Evolutionary conservation across 345 rosid species (phyloP).

Genomic region (Viola odorata): DNA sequence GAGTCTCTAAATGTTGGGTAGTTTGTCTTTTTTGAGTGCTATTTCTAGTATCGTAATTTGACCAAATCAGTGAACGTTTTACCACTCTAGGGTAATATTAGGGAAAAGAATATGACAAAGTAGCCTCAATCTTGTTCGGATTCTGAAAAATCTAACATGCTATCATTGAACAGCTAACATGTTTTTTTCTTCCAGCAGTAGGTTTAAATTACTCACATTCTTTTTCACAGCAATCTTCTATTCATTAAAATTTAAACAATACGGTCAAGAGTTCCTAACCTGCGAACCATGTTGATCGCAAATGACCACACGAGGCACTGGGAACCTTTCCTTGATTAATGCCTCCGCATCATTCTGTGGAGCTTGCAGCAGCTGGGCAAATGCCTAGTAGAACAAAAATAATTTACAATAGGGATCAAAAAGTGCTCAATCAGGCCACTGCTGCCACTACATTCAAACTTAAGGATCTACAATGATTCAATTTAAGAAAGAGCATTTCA

Average conservation of each 20-base stretch:
- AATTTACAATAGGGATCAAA: not conserved
- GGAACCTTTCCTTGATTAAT: slow-evolving; percentile 82
- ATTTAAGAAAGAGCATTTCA: too few species aligned
- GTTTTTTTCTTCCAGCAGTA: not conserved
- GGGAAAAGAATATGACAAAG: too few species aligned
- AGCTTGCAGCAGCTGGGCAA: slow-evolving; percentile 67
- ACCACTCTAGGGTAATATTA: too few species aligned
- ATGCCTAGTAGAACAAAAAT: slow-evolving; percentile 42
- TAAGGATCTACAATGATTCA: too few species aligned
- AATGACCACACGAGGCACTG: slow-evolving; percentile 78
- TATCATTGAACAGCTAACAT: not conserved
- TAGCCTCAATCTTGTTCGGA: too few species aligned
- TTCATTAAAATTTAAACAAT: not conserved
- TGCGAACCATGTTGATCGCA: slow-evolving; percentile 98
- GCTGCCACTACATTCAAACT: not conserved
- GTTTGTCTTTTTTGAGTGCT: too few species aligned
- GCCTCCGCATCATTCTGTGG: slow-evolving; percentile 61
- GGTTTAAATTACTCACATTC: not conserved
- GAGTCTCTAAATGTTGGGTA: too few species aligned
- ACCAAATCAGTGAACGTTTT: too few species aligned
- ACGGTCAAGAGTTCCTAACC: slow-evolving; percentile 35
- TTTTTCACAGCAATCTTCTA: not conserved
- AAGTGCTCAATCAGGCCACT: not conserved
- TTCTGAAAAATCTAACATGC: too few species aligned
- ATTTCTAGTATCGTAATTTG: too few species aligned